Evolutionary conservation across 1,139 yeast species (phyloP).

Genomic region (Yamadazyma blattariae): DNA sequence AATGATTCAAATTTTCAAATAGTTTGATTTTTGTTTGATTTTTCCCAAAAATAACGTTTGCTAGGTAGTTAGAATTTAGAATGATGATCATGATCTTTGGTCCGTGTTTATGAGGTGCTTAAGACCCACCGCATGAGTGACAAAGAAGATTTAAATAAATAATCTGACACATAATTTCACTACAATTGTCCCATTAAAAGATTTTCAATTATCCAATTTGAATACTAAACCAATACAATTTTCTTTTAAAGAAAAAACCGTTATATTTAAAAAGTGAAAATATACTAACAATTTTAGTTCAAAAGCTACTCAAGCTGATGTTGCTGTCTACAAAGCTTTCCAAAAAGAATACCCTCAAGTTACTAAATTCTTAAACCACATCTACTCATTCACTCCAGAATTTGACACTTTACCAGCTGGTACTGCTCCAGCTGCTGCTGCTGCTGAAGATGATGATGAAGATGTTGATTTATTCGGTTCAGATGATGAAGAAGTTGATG

Average conservation of each 20-base stretch:
- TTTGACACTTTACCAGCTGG: slow-evolving; percentile 83
- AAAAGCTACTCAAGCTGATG: slow-evolving; percentile 93
- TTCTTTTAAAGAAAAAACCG: no score
- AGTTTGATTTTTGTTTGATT: no score
- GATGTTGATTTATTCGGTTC: slow-evolving; percentile 91
- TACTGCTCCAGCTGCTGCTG: slow-evolving; percentile 63
- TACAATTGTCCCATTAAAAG: background rate
- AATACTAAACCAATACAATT: no score
- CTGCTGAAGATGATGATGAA: slow-evolving; percentile 62
- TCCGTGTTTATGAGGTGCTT: slow-evolving; percentile 95
- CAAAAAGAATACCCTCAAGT: slow-evolving; percentile 91
- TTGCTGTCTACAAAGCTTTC: slow-evolving; percentile 90
- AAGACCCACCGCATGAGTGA: slow-evolving; percentile 93
- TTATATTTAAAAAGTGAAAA: background rate
- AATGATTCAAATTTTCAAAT: no score
- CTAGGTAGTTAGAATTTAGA: slow-evolving; percentile 1
- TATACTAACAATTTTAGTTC: slow-evolving; percentile 42
- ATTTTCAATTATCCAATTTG: background rate
- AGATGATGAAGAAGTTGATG: slow-evolving; percentile 91
- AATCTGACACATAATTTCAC: slow-evolving; percentile 25
- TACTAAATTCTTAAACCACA: slow-evolving; percentile 98
- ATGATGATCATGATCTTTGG: slow-evolving; percentile 81
- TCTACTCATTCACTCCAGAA: slow-evolving; percentile 87
- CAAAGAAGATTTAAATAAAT: slow-evolving; percentile 53
- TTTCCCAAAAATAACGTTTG: no score